Conservation (phyloP, 1,284 basidiomycete species). For the Hypsizygus ulmarius region DNA sequence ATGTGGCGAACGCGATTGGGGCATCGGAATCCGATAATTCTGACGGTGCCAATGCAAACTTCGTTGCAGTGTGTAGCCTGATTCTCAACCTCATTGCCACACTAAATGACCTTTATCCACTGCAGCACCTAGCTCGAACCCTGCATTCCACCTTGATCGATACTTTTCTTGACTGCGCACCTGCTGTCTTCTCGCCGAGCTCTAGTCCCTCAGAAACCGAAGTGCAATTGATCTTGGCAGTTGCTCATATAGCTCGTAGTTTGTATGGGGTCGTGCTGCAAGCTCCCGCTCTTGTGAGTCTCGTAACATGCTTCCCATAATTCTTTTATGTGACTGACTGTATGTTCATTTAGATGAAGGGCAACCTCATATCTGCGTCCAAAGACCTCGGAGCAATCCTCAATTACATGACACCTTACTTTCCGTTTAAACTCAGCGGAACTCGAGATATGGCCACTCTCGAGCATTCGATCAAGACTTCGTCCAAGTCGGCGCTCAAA, state of each 20-base stretch:
- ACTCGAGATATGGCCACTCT: constrained; percentile 52
- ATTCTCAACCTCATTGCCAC: background rate
- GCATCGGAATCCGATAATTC: constrained; percentile 9
- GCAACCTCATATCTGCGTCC: constrained; percentile 22
- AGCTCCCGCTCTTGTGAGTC: constrained; percentile 22
- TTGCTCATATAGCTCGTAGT: constrained; percentile 59
- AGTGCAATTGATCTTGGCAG: constrained; percentile 59
- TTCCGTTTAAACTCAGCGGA: constrained; percentile 63
- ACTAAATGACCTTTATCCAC: constrained; percentile 1
- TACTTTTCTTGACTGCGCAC: constrained; percentile 83
- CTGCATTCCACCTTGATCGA: constrained; percentile 76
- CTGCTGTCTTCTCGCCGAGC: constrained; percentile 72
- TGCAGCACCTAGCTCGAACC: constrained; percentile 32
- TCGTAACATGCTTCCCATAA: background rate
- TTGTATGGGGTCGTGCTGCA: constrained; percentile 67
- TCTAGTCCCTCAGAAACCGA: constrained; percentile 56
- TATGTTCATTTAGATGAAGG: constrained; percentile 8
- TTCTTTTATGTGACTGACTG: background rate
- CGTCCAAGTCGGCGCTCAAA: constrained; percentile 63
- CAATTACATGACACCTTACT: constrained; percentile 76
- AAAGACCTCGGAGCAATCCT: constrained; percentile 60
- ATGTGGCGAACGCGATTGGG: constrained; percentile 15
- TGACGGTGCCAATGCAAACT: constrained; percentile 6
- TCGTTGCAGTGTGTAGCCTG: constrained; percentile 10
- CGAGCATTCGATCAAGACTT: constrained; percentile 55